Percentiles rank a stretch among this genome's conserved stretches.
Conservation (phyloP, 2,329 filamentous ascomycete species). For the Fusarium sp. region DNA sequence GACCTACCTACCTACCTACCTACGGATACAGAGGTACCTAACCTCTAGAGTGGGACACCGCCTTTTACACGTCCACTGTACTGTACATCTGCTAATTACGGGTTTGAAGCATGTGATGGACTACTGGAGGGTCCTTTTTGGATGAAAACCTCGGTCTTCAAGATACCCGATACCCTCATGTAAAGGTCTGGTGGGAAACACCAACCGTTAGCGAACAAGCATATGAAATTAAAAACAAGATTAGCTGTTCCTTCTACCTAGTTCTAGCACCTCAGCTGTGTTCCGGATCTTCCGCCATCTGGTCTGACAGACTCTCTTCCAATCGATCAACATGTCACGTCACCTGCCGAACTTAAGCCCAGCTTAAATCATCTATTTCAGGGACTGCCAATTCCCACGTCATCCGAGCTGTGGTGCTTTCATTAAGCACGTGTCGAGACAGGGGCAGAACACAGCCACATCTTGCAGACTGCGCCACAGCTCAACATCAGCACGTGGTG, state of each 20-base stretch:
- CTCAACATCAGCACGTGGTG: constrained; percentile 42
- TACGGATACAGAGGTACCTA: background rate
- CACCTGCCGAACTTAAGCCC: constrained; percentile 6
- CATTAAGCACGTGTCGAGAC: constrained; percentile 17
- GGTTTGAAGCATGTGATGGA: constrained; percentile 32
- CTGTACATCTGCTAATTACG: background rate
- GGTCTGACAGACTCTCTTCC: constrained; percentile 11
- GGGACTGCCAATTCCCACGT: constrained; percentile 23
- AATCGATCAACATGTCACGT: constrained; percentile 19
- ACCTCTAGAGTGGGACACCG: constrained; percentile 24
- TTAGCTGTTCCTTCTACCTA: constrained; percentile 1
- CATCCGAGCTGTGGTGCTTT: constrained; percentile 4
- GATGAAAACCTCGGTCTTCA: constrained; percentile 26
- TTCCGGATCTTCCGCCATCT: constrained; percentile 34
- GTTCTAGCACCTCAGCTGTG: background rate
- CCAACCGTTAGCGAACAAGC: background rate
- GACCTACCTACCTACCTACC: background rate
- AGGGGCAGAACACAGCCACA: constrained; percentile 10
- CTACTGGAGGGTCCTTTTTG: constrained; percentile 7
- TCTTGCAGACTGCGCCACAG: constrained; percentile 12
- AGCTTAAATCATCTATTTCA: constrained; percentile 7
- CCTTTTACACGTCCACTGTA: constrained; percentile 22
- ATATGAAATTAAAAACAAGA: constrained; percentile 35
- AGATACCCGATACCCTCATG: background rate
- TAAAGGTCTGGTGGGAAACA: background rate